Conservation (phyloP, 345 rosid genomes). For the Eucalyptus virginea region DNA sequence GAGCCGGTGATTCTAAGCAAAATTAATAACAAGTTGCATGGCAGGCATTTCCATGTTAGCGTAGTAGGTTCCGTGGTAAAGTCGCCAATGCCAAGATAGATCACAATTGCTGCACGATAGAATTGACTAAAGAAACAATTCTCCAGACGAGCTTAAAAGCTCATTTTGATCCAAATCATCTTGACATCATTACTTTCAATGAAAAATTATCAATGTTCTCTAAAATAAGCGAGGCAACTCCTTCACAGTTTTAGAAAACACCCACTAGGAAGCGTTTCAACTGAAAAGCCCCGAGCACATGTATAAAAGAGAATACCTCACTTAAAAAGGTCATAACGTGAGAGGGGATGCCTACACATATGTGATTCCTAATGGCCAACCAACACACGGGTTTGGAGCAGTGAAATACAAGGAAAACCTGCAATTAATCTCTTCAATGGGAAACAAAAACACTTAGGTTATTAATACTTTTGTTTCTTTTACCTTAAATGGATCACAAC, state of each 20-base stretch:
- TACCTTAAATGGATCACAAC: not conserved
- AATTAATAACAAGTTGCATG: not conserved
- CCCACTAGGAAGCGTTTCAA: not conserved
- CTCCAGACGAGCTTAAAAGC: not conserved
- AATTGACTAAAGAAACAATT: not conserved
- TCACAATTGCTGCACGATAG: not conserved
- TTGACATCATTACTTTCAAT: not conserved
- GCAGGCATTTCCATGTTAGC: not conserved
- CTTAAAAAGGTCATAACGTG: not conserved
- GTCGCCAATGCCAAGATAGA: not conserved
- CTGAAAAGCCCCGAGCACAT: not conserved
- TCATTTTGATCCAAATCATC: not conserved
- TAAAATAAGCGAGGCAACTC: not conserved
- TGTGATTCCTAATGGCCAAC: not conserved
- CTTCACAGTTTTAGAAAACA: not conserved
- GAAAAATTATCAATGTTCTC: not conserved
- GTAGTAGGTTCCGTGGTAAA: not conserved
- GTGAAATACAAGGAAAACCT: not conserved
- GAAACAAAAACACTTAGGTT: not conserved
- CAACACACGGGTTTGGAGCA: not conserved
- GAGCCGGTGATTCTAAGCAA: not conserved
- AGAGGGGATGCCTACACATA: not conserved
- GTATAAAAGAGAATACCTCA: not conserved
- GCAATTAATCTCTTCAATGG: not conserved
- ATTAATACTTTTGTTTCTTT: not conserved